Percentiles rank a stretch among this genome's conserved stretches.
Conservation (phyloP, 2,329 filamentous ascomycete genomes). For the Colletotrichum salicis region DNA sequence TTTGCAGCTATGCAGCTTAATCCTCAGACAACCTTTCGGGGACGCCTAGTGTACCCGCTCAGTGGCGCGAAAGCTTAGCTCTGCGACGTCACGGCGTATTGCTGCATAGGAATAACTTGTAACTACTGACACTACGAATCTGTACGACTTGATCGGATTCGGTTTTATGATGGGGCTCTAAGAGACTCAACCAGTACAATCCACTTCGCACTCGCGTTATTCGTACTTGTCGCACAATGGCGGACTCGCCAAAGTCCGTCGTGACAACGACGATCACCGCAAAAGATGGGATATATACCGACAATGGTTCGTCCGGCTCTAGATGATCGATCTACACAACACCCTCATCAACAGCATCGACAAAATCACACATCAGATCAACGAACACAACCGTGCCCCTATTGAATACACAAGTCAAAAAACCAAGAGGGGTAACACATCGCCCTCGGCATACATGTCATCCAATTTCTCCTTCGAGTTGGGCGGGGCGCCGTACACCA, state of each 20-base stretch:
- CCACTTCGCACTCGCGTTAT: not conserved
- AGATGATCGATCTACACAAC: not conserved
- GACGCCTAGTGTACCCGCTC: not conserved
- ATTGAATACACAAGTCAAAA: too few species aligned
- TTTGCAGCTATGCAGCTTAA: not conserved
- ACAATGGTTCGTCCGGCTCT: not conserved
- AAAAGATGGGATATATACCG: not conserved
- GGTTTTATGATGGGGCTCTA: not conserved
- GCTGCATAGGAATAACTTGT: too few species aligned
- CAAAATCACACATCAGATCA: not conserved
- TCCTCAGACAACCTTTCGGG: not conserved
- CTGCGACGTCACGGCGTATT: not conserved
- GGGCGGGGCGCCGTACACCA: conserved; percentile 5
- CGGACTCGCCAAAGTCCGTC: not conserved
- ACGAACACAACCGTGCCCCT: not conserved
- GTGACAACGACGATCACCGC: not conserved
- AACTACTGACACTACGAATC: too few species aligned
- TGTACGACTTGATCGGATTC: not conserved
- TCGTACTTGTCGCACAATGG: not conserved
- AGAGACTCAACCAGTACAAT: not conserved
- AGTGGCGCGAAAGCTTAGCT: conserved; percentile 2
- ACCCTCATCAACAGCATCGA: not conserved
- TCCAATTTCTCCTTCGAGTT: not conserved
- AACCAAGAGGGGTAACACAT: not conserved
- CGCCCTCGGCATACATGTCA: not conserved